These are phyloP conservation scores for Paramecium sexaurelia DNA, from an alignment of 73 alveolate genomes.

Conservation along the genomic window DNA sequence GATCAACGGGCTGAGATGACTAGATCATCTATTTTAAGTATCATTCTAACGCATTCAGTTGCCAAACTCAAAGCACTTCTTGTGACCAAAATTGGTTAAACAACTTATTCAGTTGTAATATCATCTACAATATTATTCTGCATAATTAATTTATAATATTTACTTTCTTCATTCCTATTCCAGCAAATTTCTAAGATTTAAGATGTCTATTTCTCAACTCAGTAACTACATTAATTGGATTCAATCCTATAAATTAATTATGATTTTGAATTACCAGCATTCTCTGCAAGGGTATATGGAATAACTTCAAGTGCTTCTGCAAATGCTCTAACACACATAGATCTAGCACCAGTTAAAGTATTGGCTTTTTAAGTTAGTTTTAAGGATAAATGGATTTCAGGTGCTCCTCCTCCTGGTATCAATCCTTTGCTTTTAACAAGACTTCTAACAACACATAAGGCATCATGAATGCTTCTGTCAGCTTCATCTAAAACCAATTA, in stretches of 20 bases:
- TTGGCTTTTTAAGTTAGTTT: constrained; percentile 85
- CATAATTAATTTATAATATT: not conserved
- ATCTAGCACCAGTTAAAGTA: constrained; percentile 71
- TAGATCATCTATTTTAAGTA: constrained; percentile 98
- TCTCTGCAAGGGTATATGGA: constrained; percentile 99
- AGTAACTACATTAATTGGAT: constrained; percentile 97
- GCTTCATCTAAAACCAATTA: constrained; percentile 91
- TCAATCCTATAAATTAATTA: constrained; percentile 78
- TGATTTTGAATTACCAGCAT: constrained; percentile 80
- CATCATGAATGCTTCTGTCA: constrained; percentile 99
- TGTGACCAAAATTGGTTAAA: constrained; percentile 98
- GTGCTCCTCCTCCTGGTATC: constrained; percentile 99
- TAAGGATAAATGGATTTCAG: constrained; percentile 97
- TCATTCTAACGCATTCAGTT: constrained; percentile 99
- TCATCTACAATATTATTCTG: constrained; percentile 82
- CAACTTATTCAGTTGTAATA: constrained; percentile 97
- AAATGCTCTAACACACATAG: constrained; percentile 83
- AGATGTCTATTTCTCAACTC: constrained; percentile 97
- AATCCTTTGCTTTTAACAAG: constrained; percentile 97
- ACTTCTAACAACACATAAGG: constrained; percentile 98
- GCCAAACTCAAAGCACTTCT: constrained; percentile 96
- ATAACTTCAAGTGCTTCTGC: constrained; percentile 97
- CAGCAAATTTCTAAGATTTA: constrained; percentile 90
- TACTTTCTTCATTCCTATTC: constrained; percentile 94
- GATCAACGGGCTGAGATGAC: constrained; percentile 72